Evolutionary conservation across 2,329 filamentous ascomycete species (phyloP), one percentile per base, ranked within the genome.

Genomic region (Thermochaetoides dissita): DNA sequence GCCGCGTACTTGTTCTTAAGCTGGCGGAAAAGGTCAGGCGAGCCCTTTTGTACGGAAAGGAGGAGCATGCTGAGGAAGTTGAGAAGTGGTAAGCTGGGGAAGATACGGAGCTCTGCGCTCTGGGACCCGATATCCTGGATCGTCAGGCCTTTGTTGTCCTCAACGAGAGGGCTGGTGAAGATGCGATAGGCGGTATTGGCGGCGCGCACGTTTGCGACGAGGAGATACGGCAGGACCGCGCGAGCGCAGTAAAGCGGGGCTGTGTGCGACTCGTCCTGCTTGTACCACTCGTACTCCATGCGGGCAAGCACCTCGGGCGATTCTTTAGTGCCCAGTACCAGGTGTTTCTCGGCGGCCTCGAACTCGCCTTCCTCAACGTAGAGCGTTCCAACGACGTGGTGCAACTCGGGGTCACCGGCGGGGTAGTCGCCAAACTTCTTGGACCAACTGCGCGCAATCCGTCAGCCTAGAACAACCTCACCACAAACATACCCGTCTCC

Each of bases 241-340:
- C 91, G 83, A 8, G 83, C 85, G 49, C 81, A 83, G 63, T 93
- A 98, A 42, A 85, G 68, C 4, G 86, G 80, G 1, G 91, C 91
- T 1, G 84, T 87, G 59, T 94, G 87, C 2, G 85, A 76, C 40
- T 89, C 84, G 62, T 93, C 85, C 55, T 87, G 77, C 47, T 74
- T 79, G 68, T 96, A 98, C 91, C 91, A 98, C 39, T 79, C 72
- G 61, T 94, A 96, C 62, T 96, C 86, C 63, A 96, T 74, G 52
- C 77, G 76, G 38, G 80, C 79, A 41, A 98, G 74, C 8, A 83
- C 71, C 52, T 86, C 79, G 33, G 88, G 74, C 0, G 87, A 94
- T 61, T 94, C 87, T 53, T 82, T 83, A 8, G 87, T 96, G 46
- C 91, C 93, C 34, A 95, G 71, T 38, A 88, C 63, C 42, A 98